These are phyloP conservation scores for Cinnamomum chago DNA, from an alignment of 164 flowering plant genomes.

Conservation along the genomic window DNA sequence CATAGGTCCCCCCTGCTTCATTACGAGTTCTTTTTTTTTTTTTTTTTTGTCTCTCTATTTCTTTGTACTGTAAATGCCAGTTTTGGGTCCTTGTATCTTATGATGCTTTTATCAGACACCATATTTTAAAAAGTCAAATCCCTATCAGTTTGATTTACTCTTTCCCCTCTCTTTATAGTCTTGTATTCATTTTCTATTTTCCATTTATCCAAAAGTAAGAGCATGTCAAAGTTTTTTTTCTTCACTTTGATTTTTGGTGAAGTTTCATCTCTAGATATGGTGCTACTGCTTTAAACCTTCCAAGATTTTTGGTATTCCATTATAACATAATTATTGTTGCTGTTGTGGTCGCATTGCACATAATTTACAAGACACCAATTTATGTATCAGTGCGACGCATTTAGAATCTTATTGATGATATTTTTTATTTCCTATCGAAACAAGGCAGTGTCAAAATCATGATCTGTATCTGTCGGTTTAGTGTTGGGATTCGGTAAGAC, in stretches of 20 bases:
- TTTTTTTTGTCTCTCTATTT: background rate
- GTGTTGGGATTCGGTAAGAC: background rate
- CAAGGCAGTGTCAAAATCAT: background rate
- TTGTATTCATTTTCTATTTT: background rate
- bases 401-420: background rate
- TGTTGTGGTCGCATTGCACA: background rate
- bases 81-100: constrained; percentile 17
- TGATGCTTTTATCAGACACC: background rate
- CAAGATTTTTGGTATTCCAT: background rate
- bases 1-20: constrained; percentile 13
- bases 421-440: background rate
- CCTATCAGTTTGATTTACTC: background rate
- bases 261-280: background rate
- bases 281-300: background rate
- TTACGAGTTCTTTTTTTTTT: background rate
- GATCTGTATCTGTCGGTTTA: background rate
- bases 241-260: background rate
- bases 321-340: background rate
- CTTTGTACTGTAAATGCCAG: constrained; percentile 18
- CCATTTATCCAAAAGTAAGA: background rate
- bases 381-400: background rate
- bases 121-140: background rate
- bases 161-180: background rate
- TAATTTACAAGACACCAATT: background rate
- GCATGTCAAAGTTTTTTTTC: background rate